These are phyloP conservation scores for Trichoderma sp. DNA, from an alignment of 2,329 filamentous ascomycete species.

Conservation along the genomic window DNA sequence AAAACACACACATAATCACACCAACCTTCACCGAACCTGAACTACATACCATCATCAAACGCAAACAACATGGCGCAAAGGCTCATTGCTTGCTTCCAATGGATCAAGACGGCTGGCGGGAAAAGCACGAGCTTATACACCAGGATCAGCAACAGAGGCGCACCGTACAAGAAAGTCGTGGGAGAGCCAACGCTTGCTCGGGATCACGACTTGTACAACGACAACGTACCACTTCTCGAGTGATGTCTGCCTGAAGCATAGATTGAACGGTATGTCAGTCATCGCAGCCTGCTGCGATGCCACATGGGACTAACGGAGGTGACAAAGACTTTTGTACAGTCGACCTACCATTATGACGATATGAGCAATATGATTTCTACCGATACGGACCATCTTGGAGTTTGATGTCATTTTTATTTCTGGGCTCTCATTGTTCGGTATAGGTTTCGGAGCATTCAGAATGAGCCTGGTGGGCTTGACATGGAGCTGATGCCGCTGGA, in stretches of 20 bases:
- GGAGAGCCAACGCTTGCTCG: not conserved
- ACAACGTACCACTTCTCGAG: conserved; percentile 26
- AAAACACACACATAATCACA: not conserved
- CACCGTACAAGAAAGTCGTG: conserved; percentile 20
- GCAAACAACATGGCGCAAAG: conserved; percentile 23
- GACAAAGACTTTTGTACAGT: not conserved
- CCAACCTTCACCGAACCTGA: not conserved
- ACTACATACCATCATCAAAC: not conserved
- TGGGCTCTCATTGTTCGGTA: not conserved
- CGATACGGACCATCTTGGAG: not conserved
- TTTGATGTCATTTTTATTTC: not conserved
- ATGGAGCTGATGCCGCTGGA: conserved; percentile 15
- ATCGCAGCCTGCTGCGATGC: not conserved
- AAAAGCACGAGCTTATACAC: conserved; percentile 8
- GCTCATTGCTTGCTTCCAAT: conserved; percentile 23
- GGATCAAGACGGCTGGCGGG: conserved; percentile 27
- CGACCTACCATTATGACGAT: not conserved
- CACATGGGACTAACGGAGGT: not conserved
- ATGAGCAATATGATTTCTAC: conserved; percentile 5
- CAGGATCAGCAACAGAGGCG: conserved; percentile 17
- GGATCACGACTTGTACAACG: conserved; percentile 2
- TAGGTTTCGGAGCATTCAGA: not conserved
- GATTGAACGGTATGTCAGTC: not conserved
- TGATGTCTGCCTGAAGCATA: conserved; percentile 3
- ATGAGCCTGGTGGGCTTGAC: not conserved